Evolutionary conservation across 176 grass and related monocot genomes (phyloP).

Genomic region (Cenchrus americanus): DNA sequence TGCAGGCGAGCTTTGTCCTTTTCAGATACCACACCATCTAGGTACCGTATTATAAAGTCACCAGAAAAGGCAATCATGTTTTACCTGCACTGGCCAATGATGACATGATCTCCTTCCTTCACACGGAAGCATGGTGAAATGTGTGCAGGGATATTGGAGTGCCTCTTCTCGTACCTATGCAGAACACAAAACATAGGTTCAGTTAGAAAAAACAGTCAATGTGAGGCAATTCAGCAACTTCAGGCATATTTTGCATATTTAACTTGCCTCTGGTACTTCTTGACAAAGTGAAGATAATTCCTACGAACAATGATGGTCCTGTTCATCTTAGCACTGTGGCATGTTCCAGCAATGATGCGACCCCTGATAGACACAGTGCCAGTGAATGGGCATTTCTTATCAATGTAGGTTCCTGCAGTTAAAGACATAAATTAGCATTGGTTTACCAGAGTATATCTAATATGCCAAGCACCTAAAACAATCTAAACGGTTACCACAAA

Average conservation of each 20-base stretch:
- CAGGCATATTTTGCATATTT: not conserved
- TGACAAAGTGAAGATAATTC: conserved; percentile 53
- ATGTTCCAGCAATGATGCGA: conserved; percentile 48
- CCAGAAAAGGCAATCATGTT: not conserved
- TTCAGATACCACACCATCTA: not conserved
- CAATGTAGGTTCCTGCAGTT: conserved; percentile 45
- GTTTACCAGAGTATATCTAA: not conserved
- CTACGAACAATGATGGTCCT: conserved; percentile 48
- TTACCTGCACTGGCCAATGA: conserved; percentile 55
- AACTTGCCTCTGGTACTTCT: conserved; percentile 49
- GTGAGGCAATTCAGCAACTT: not conserved
- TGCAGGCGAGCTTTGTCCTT: not conserved
- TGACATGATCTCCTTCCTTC: conserved; percentile 47
- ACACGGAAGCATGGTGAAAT: conserved; percentile 50
- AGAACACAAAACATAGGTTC: not conserved
- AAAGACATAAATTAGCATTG: not conserved
- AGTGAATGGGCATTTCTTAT: conserved; percentile 56
- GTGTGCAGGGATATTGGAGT: conserved; percentile 53
- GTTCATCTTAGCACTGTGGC: conserved; percentile 54
- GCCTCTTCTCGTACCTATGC: conserved; percentile 47
- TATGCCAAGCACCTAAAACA: not conserved
- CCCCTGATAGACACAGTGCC: conserved; percentile 50
- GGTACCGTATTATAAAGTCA: not conserved
- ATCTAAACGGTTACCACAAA: not conserved
- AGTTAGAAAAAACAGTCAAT: not conserved